Evolutionary conservation across 805 yeast species (phyloP), one percentile per base, ranked within the genome.

Genomic region (Saccharomycopsis sp.): DNA sequence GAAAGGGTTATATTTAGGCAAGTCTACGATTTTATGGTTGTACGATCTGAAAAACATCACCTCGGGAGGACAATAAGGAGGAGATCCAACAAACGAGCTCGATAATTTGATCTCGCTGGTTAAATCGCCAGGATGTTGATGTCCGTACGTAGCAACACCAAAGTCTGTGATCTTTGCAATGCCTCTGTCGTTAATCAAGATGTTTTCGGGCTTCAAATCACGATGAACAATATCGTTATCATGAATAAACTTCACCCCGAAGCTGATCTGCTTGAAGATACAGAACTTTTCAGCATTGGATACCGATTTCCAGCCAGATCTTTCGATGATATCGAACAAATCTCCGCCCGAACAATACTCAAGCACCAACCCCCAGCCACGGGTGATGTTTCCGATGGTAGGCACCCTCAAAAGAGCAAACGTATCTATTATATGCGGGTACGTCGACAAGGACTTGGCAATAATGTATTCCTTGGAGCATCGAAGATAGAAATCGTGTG

Each of bases 331-430:
- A 1, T 86, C 74, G 67, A 84, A 87, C 38, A 87, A 73, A 69
- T 87, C 96, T 60, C 96, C 96, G 62, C 91, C 90, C 3, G 96
- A 88, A 66, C 96, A 89, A 70, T 86, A 93, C 73, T 94, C 99
- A 97, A 94, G 92, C 56, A 94, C 89, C 68, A 87, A 80, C 1
- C 93, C 94, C 94, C 94, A 87, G 1, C 89, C 86, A 62, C 91
- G 73, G 1, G 80, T 76, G 60, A 85, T 69, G 50, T 70, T 73
- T 3, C 76, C 75, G 20, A 81, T 78, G 1, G 85, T 75, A 57
- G 85, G 87, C 20, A 86, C 75, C 58, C 82, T 77, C 17, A 86
- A 68, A 23, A 86, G 65, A 9, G 80, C 82, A 62, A 76, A 73
- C 2, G 85, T 82, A 41, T 76, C 76, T 8, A 84, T 80, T 14